Base-by-base conservation (phyloP, 805 yeast genomes). In the Schizosaccharomyces osmophilus region DNA sequence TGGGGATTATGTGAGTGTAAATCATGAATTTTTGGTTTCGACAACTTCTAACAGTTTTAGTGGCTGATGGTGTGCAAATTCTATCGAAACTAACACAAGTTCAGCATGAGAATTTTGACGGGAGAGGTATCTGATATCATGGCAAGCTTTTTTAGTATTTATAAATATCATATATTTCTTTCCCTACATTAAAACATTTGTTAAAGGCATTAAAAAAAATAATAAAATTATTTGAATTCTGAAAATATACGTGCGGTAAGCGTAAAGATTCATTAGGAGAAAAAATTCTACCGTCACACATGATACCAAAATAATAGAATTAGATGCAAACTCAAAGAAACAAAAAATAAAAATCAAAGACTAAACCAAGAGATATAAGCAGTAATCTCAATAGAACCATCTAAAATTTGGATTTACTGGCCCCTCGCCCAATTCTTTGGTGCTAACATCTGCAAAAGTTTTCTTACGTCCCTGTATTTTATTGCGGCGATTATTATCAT, bases 331-430 rank as follows among this genome's bases (percentile, higher is more conserved):
- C n/a, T n/a, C n/a, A n/a, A n/a, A n/a, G n/a, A n/a, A n/a, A n/a
- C n/a, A n/a, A n/a, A n/a, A n/a, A n/a, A n/a, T 15, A 42, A 15
- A 42, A 42, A 42, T 15, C 15, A 42, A 42, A 42, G 48, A 42
- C 48, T 42, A n/a, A 15, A 42, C n/a, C 15, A 48, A 48, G 55
- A 48, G 13, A 24, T 41, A 15, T 15, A 41, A 11, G 29, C n/a
- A 9, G 55, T 48, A n/a, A 42, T 15, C 17, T 24, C 17, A 48
- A n/a, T 11, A 72, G 77, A 77, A 74, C 79, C 80, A 77, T 67
- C 79, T 69, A 65, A 71, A 77, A 63, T 68, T 73, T 22, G 78
- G 77, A 65, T 74, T 74, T 55, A 67, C 65, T 17, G 79, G 78
- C 0, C 79, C 79, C 32, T 75, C 78, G 15, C 74, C 69, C 58